These are phyloP conservation scores for Termitomyces bulborhizus DNA, from an alignment of 768 basidiomycete species.

Conservation along the genomic window DNA sequence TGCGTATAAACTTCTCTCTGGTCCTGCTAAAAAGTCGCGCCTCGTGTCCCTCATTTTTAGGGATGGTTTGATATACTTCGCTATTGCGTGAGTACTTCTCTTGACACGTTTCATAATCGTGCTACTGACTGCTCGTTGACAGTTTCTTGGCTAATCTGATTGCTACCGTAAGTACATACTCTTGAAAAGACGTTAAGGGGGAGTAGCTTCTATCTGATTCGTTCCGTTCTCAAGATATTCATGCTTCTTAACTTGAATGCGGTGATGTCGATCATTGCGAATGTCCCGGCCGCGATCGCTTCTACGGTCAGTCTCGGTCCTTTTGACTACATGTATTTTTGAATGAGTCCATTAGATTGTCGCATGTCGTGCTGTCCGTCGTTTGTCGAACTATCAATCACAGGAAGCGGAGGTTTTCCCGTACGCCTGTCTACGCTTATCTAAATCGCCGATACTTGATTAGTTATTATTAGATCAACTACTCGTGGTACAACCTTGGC, in stretches of 20 bases:
- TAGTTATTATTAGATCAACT: slow-evolving; percentile 22
- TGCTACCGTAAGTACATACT: slow-evolving; percentile 49
- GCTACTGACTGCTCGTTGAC: slow-evolving; percentile 5
- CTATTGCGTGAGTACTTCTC: slow-evolving; percentile 50
- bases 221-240: slow-evolving; percentile 30
- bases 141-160: slow-evolving; percentile 66
- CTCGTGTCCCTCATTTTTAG: slow-evolving; percentile 62
- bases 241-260: slow-evolving; percentile 65
- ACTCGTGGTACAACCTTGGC: slow-evolving; percentile 52
- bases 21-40: slow-evolving; percentile 38
- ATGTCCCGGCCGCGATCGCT: slow-evolving; percentile 65
- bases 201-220: not conserved
- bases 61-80: slow-evolving; percentile 70
- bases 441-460: not conserved
- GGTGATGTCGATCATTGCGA: slow-evolving; percentile 70
- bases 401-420: slow-evolving; percentile 45
- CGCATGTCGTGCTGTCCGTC: slow-evolving; percentile 52
- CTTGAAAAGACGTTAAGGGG: not conserved
- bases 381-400: slow-evolving; percentile 52
- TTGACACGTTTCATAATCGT: not conserved
- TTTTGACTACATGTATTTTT: not conserved
- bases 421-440: slow-evolving; percentile 29
- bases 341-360: slow-evolving; percentile 44
- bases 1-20: slow-evolving; percentile 51
- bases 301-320: slow-evolving; percentile 43